These are phyloP conservation scores for Wickerhamomyces ciferrii DNA, from an alignment of 805 yeast species.

Conservation along the genomic window DNA sequence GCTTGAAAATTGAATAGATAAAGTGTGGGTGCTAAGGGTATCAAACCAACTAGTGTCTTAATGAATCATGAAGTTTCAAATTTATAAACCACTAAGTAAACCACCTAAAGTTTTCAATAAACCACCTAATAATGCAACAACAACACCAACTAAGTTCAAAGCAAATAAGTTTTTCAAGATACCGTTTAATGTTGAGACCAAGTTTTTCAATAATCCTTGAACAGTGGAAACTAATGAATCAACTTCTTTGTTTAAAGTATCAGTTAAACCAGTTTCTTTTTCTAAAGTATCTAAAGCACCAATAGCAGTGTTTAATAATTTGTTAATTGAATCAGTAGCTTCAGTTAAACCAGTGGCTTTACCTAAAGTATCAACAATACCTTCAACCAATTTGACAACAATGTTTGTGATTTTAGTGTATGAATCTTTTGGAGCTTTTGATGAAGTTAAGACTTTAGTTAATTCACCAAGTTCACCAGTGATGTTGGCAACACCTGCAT, in stretches of 20 bases:
- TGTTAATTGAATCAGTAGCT: slow-evolving; percentile 5
- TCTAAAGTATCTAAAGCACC: slow-evolving; percentile 6
- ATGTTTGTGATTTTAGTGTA: slow-evolving; percentile 1
- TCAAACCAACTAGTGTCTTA: too few relatives aligned
- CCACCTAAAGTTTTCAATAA: slow-evolving; percentile 3
- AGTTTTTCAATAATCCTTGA: slow-evolving; percentile 1
- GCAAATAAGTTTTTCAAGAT: slow-evolving; percentile 4
- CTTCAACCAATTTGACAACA: slow-evolving; percentile 4
- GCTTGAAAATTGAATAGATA: not conserved
- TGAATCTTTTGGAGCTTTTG: slow-evolving; percentile 6
- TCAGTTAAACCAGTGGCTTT: slow-evolving; percentile 4
- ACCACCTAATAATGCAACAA: slow-evolving; percentile 11
- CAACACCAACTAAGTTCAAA: slow-evolving; percentile 12
- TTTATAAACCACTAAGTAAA: slow-evolving; percentile 4
- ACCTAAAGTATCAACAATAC: slow-evolving; percentile 9
- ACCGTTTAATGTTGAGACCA: slow-evolving; percentile 3
- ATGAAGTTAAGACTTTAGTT: slow-evolving; percentile 1
- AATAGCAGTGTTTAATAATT: slow-evolving; percentile 5
- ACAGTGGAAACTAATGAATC: slow-evolving; percentile 1
- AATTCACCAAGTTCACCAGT: slow-evolving; percentile 1
- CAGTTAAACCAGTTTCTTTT: slow-evolving; percentile 5
- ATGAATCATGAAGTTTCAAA: not conserved
- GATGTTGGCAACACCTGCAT: slow-evolving; percentile 1
- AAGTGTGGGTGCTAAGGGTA: not conserved
- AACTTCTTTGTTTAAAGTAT: slow-evolving; percentile 2